Base-by-base conservation (phyloP, 2,329 filamentous ascomycete species). In the Claviceps sp. region DNA sequence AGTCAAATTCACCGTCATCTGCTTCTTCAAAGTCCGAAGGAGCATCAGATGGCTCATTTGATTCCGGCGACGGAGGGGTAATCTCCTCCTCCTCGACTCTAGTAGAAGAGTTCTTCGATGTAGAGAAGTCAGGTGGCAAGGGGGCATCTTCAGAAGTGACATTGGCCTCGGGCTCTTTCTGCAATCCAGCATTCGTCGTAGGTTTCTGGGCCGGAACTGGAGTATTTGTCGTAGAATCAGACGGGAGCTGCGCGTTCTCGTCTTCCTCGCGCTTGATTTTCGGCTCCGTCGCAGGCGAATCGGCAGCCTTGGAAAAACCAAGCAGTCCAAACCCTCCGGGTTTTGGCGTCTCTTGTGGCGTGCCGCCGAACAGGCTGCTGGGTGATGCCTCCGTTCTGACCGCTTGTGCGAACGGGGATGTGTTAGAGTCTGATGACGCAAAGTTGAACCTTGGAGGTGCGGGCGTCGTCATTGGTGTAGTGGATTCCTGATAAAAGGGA, bases 381-480 rank as follows among this genome's bases (percentile, higher is more conserved):
- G 56, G 54, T 2, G 62, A 55, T 22, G 53, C 40, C 22, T 57
- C 56, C 16, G 59, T 58, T 44, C 61, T 64, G 8, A 62, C 64
- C 16, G 62, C 59, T 59, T 63, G 67, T 52, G 58, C 69, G 61
- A 64, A 75, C 5, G 61, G 43, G 5, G 65, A 64, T 16, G 60
- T 54, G 23, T 58, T 59, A 1, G 66, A 54, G n/a, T 63, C 57
- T 26, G 70, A 57, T 2, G 70, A 63, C 13, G 64, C 58, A 26
- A 70, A 68, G 8, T 66, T 65, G 54, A 77, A 76, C 54, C 71
- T 73, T 9, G 68, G 64, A 3, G 75, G 66, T 2, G 74, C 74
- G 3, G 77, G 76, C 0, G 76, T 78, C 11, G 71, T 69, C 5
- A 71, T 76, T 2, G 77, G 76, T 1, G 76, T 78, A 2, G 67